Evolutionary conservation across 441 rosid species (phyloP).

Genomic region (Omphalea diandra): DNA sequence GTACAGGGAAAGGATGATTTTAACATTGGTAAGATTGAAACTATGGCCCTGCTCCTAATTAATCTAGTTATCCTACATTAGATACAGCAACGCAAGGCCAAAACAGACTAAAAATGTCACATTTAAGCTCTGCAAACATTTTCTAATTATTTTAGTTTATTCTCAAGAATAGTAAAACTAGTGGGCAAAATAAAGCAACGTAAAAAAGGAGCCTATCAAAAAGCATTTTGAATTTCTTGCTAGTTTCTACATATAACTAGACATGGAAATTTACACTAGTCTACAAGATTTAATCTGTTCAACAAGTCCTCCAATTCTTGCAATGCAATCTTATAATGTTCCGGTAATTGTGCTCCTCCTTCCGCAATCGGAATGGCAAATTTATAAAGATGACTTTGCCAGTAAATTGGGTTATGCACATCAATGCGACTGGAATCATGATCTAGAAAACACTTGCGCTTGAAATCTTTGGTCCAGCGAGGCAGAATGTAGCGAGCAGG

Average conservation of each 20-base stretch:
- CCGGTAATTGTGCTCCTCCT: constrained; percentile 35
- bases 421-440: constrained; percentile 26
- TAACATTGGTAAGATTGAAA: no score
- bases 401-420: constrained; percentile 32
- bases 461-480: constrained; percentile 45
- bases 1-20: no score
- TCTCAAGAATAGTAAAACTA: not conserved
- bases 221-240: not conserved
- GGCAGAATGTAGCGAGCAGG: constrained; percentile 41
- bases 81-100: no score
- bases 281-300: constrained; percentile 35
- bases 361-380: constrained; percentile 39
- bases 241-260: constrained; percentile 5
- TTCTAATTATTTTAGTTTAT: not conserved
- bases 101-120: no score
- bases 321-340: constrained; percentile 41
- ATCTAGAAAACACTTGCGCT: constrained; percentile 26
- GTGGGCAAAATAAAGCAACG: not conserved
- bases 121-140: not conserved
- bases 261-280: constrained; percentile 24
- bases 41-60: no score
- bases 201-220: not conserved
- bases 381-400: constrained; percentile 34
- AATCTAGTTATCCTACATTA: no score
- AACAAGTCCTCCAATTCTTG: constrained; percentile 40